These are phyloP conservation scores for Ophiostoma perfectum DNA, from an alignment of 2,329 filamentous ascomycete species.

Conservation along the genomic window DNA sequence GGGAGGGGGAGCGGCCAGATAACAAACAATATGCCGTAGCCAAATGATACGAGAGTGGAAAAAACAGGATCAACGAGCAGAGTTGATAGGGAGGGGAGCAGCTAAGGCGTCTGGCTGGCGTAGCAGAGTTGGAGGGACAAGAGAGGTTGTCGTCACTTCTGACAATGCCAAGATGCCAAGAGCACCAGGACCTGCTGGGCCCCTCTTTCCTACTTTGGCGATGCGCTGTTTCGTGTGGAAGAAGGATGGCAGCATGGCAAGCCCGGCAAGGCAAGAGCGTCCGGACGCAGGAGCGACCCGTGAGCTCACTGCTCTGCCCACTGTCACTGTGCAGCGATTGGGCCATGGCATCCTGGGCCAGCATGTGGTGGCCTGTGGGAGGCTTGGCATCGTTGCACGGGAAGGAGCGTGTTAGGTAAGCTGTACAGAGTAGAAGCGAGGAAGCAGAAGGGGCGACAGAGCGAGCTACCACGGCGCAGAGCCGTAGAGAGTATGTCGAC, in stretches of 20 bases:
- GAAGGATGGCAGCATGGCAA: not conserved
- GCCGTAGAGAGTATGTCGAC: not conserved
- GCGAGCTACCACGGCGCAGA: too few relatives aligned
- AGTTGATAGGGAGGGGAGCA: not conserved
- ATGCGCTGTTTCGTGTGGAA: conserved; percentile 10
- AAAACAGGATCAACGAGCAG: not conserved
- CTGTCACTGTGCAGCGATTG: conserved; percentile 3
- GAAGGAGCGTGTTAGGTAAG: not conserved
- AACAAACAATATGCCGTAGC: not conserved
- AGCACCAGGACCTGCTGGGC: conserved; percentile 16
- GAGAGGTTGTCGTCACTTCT: conserved; percentile 18
- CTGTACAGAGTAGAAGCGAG: not conserved
- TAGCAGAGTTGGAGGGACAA: not conserved
- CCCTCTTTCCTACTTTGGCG: conserved; percentile 25
- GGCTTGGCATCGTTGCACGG: conserved; percentile 24
- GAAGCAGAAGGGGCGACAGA: not conserved
- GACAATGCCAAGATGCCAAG: conserved; percentile 27
- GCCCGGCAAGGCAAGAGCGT: not conserved
- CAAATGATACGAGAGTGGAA: conserved; percentile 11
- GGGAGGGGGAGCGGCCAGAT: not conserved
- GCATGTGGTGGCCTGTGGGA: conserved; percentile 1
- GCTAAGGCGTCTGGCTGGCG: not conserved
- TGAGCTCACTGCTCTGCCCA: not conserved
- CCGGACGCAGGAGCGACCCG: too few relatives aligned
- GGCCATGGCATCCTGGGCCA: too few relatives aligned